Percentiles rank a stretch among this genome's conserved stretches.
Conservation (phyloP, 345 rosid species). For the Ceriops zippeliana region DNA sequence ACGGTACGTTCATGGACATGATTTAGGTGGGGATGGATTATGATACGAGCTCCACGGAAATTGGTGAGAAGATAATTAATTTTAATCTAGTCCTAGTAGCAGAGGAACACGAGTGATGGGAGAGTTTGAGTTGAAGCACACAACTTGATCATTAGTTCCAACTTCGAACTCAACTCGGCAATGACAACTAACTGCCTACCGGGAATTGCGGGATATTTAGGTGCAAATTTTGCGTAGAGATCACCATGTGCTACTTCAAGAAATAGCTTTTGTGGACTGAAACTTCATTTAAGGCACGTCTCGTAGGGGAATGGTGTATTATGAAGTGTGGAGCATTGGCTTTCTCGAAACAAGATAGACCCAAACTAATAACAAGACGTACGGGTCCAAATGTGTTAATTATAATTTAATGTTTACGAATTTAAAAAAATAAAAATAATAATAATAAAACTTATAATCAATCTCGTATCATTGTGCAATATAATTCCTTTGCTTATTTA, state of each 20-base stretch:
- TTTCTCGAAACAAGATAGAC: too few species aligned
- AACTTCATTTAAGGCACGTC: neutral
- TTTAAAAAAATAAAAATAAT: too few species aligned
- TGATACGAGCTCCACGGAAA: neutral
- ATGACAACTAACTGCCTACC: slow-evolving; percentile 15
- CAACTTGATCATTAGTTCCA: slow-evolving; percentile 7
- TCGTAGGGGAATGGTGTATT: too few species aligned
- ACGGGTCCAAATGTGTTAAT: too few species aligned
- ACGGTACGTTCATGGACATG: slow-evolving; percentile 27
- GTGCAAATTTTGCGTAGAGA: slow-evolving; percentile 10
- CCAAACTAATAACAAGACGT: too few species aligned
- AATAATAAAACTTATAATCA: too few species aligned
- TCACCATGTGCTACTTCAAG: slow-evolving; percentile 6
- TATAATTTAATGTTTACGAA: too few species aligned
- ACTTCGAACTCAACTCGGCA: neutral
- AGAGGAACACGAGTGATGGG: neutral
- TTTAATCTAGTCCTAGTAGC: too few species aligned
- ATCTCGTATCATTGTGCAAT: too few species aligned
- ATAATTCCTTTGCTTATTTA: too few species aligned
- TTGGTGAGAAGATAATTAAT: neutral
- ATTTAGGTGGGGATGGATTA: neutral
- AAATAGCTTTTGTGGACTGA: neutral
- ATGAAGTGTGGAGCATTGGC: too few species aligned
- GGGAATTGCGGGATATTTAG: slow-evolving; percentile 20
- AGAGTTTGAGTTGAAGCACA: slow-evolving; percentile 24